Conservation (phyloP, 2,329 filamentous ascomycete genomes). For the Lasiodiplodia citricola region DNA sequence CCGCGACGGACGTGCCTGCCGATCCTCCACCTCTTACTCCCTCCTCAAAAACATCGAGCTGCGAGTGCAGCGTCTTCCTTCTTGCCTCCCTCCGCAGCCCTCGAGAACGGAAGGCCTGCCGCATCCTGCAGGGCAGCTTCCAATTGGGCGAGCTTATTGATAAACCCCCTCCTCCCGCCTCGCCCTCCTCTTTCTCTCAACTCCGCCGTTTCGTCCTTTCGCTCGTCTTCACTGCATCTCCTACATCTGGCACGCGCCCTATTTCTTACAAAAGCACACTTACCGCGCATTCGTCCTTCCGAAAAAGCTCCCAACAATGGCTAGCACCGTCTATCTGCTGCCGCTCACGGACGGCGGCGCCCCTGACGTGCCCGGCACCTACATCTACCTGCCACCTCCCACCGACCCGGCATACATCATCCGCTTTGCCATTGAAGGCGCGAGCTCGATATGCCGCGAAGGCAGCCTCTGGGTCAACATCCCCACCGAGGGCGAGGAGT, state of each 20-base stretch:
- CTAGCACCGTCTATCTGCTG: conserved; percentile 72
- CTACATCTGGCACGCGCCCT: not conserved
- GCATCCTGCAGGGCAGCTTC: conserved; percentile 7
- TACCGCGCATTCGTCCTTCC: not conserved
- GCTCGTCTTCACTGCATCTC: conserved; percentile 12
- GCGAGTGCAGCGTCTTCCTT: conserved; percentile 3
- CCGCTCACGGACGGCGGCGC: conserved; percentile 92
- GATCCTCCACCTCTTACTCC: conserved; percentile 24
- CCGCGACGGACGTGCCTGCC: conserved; percentile 25
- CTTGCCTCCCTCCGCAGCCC: not conserved
- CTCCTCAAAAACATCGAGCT: conserved; percentile 6
- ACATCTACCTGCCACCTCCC: conserved; percentile 87
- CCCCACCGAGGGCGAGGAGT: conserved; percentile 75
- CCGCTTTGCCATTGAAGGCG: conserved; percentile 90
- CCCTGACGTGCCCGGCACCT: conserved; percentile 84
- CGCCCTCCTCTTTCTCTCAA: not conserved
- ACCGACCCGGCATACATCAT: conserved; percentile 74
- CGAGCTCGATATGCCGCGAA: conserved; percentile 91
- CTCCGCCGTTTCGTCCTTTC: not conserved
- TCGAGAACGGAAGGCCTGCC: conserved; percentile 10
- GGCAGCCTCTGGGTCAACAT: conserved; percentile 98
- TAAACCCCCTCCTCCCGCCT: not conserved
- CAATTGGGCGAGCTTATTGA: conserved; percentile 19
- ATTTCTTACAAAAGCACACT: conserved; percentile 3
- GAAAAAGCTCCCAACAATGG: conserved; percentile 16